Evolutionary conservation across 2,329 filamentous ascomycete species (phyloP).

Genomic region (Phaeosphaeria sp.): DNA sequence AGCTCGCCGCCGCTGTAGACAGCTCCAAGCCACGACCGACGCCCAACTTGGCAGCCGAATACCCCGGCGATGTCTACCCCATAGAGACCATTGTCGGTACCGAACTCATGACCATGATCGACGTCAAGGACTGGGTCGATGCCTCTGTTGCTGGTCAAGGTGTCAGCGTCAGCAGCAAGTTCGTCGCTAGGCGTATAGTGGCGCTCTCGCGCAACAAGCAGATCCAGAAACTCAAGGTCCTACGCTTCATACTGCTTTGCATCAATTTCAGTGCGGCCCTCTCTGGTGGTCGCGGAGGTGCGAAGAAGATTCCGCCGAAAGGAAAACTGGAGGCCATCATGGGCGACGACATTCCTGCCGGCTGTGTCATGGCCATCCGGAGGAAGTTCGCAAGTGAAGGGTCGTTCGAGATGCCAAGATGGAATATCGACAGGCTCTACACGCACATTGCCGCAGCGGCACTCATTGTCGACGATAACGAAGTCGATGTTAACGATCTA

Average conservation of each 20-base stretch:
- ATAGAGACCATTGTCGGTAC: slow-evolving; percentile 70
- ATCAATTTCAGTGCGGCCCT: slow-evolving; percentile 57
- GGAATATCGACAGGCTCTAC: slow-evolving; percentile 73
- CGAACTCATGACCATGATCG: slow-evolving; percentile 71
- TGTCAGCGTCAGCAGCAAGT: slow-evolving; percentile 66
- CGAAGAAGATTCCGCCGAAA: slow-evolving; percentile 62
- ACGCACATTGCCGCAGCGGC: slow-evolving; percentile 76
- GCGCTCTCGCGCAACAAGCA: slow-evolving; percentile 62
- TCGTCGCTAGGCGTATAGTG: slow-evolving; percentile 69
- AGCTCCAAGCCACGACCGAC: slow-evolving; percentile 75
- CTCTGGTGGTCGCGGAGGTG: slow-evolving; percentile 40
- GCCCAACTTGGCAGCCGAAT: slow-evolving; percentile 70
- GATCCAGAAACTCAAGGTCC: slow-evolving; percentile 55
- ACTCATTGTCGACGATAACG: slow-evolving; percentile 75
- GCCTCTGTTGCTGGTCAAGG: slow-evolving; percentile 65
- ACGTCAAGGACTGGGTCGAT: slow-evolving; percentile 78
- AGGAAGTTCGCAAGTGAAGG: slow-evolving; percentile 65
- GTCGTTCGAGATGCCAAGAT: slow-evolving; percentile 68
- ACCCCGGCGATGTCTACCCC: slow-evolving; percentile 76
- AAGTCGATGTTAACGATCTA: slow-evolving; percentile 73
- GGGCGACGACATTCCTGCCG: slow-evolving; percentile 34
- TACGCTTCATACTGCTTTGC: slow-evolving; percentile 57
- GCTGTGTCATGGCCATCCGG: slow-evolving; percentile 49
- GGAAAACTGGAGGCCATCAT: slow-evolving; percentile 74
- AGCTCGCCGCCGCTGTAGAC: slow-evolving; percentile 70